Evolutionary conservation across 208 protist species (phyloP).

Genomic region (Crithidia bombi): DNA sequence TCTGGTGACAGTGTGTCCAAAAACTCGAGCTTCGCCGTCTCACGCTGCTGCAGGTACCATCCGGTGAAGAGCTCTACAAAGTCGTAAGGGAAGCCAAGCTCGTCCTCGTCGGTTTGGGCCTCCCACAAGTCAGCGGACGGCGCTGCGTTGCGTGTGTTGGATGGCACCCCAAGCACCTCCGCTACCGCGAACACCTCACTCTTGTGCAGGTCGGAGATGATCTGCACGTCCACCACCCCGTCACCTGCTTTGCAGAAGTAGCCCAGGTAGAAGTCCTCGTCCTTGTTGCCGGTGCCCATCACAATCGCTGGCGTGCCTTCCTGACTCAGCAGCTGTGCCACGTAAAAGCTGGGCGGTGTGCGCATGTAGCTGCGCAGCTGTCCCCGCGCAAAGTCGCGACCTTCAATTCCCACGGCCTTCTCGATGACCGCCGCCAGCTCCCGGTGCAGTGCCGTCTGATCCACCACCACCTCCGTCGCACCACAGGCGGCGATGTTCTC

Average conservation of each 20-base stretch:
- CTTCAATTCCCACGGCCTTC: slow-evolving; percentile 67
- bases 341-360: slow-evolving; percentile 94
- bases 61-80: slow-evolving; percentile 96
- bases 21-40: slow-evolving; percentile 62
- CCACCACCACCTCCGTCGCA: slow-evolving; percentile 89
- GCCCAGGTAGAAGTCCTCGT: slow-evolving; percentile 96
- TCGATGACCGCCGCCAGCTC: slow-evolving; percentile 75
- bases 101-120: slow-evolving; percentile 96
- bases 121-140: slow-evolving; percentile 96
- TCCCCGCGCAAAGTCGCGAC: slow-evolving; percentile 89
- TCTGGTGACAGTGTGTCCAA: slow-evolving; percentile 49
- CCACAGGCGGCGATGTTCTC: slow-evolving; percentile 84
- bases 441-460: slow-evolving; percentile 91
- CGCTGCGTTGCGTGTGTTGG: slow-evolving; percentile 77
- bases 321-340: slow-evolving; percentile 90
- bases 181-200: slow-evolving; percentile 93
- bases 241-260: slow-evolving; percentile 98
- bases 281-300: slow-evolving; percentile 97
- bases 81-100: slow-evolving; percentile 96
- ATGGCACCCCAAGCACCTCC: slow-evolving; percentile 80
- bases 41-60: slow-evolving; percentile 68
- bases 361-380: slow-evolving; percentile 96
- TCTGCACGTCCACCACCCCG: slow-evolving; percentile 95
- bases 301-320: slow-evolving; percentile 91
- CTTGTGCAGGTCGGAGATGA: slow-evolving; percentile 97